These are phyloP conservation scores for Lactifluus hygrophoroides DNA, from an alignment of 768 basidiomycete genomes.

Conservation along the genomic window DNA sequence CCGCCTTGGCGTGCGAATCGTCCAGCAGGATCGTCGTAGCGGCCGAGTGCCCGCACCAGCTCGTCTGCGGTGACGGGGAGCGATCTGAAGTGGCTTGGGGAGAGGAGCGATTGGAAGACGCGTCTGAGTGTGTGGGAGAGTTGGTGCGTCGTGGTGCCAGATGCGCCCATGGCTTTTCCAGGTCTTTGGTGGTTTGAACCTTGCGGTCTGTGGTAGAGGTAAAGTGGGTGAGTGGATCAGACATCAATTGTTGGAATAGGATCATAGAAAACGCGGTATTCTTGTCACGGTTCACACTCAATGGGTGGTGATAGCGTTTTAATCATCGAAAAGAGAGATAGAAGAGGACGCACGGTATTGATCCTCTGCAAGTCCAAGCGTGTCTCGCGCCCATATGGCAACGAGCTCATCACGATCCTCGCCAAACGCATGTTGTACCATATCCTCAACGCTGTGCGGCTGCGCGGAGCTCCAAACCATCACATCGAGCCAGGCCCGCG, in stretches of 20 bases:
- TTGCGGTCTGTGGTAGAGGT: slow-evolving; percentile 25
- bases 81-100: not conserved
- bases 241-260: too few relatives aligned
- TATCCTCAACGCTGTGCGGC: slow-evolving; percentile 66
- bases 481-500: slow-evolving; percentile 63
- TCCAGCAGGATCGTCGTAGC: slow-evolving; percentile 43
- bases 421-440: slow-evolving; percentile 60
- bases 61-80: not conserved
- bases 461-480: slow-evolving; percentile 90
- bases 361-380: slow-evolving; percentile 50
- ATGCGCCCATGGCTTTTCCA: slow-evolving; percentile 56
- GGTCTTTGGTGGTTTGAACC: slow-evolving; percentile 63
- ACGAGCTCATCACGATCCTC: slow-evolving; percentile 34
- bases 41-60: slow-evolving; percentile 31
- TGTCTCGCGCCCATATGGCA: slow-evolving; percentile 75
- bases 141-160: slow-evolving; percentile 27
- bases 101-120: too few relatives aligned
- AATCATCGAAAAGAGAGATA: not conserved
- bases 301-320: not conserved
- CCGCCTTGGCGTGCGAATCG: slow-evolving; percentile 46
- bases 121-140: too few relatives aligned
- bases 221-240: not conserved
- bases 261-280: too few relatives aligned
- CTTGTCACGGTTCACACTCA: slow-evolving; percentile 19
- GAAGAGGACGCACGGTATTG: slow-evolving; percentile 56